Percentiles rank a stretch among this genome's conserved stretches.
Evolutionary conservation across 2,329 filamentous ascomycete species (phyloP).

Genomic region (Arthrobotrys entomopaga): DNA sequence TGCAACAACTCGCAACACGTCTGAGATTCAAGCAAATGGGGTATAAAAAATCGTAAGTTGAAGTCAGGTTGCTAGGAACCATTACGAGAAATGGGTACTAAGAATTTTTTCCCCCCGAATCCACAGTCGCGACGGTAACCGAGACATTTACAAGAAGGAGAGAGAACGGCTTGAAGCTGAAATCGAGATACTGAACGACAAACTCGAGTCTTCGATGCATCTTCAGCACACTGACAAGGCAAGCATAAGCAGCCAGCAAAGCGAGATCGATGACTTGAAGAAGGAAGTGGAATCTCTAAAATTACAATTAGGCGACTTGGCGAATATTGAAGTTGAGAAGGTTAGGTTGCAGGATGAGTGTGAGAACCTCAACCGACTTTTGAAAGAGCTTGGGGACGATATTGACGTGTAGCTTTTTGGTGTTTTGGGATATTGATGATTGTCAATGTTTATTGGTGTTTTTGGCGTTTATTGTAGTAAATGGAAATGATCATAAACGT

Average conservation of each 20-base stretch:
- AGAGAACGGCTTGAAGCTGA: not conserved
- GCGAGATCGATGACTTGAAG: slow-evolving; percentile 5
- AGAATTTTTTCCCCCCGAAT: not conserved
- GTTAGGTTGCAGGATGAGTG: not conserved
- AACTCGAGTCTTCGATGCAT: not conserved
- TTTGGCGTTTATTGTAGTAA: not conserved
- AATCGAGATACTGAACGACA: not conserved
- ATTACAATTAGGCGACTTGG: not conserved
- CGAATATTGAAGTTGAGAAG: not conserved
- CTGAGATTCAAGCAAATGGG: slow-evolving; percentile 4
- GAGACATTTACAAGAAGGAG: not conserved
- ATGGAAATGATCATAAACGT: no score
- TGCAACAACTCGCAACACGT: not conserved
- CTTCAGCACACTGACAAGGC: not conserved
- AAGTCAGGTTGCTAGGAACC: not conserved
- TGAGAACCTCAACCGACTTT: not conserved
- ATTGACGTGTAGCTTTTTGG: not conserved
- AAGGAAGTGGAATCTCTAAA: slow-evolving; percentile 5
- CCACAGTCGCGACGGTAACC: slow-evolving; percentile 7
- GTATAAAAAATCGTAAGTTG: slow-evolving; percentile 12
- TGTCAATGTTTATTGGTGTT: not conserved
- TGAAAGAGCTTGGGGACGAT: slow-evolving; percentile 2
- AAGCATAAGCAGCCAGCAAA: slow-evolving; percentile 2
- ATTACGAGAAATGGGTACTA: not conserved
- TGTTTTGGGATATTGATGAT: not conserved